These are phyloP conservation scores for Penicillium psychrosexuale DNA, from an alignment of 2,329 filamentous ascomycete species.

Conservation along the genomic window DNA sequence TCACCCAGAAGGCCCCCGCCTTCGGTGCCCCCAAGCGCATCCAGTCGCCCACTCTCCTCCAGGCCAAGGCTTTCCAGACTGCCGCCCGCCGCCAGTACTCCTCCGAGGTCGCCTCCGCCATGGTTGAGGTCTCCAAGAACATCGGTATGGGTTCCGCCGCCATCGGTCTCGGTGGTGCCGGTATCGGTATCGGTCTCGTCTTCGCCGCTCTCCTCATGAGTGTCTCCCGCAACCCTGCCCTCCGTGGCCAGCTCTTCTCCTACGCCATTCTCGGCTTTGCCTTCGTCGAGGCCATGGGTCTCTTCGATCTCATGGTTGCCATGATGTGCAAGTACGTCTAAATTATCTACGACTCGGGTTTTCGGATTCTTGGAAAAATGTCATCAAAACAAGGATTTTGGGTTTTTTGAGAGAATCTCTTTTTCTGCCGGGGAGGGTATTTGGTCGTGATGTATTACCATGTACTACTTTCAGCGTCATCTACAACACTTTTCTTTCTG, in stretches of 20 bases:
- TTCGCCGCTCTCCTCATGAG: constrained; percentile 85
- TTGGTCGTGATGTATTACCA: constrained; percentile 33
- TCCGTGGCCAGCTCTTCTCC: constrained; percentile 92
- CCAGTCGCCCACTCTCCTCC: constrained; percentile 64
- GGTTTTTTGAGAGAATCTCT: constrained; percentile 10
- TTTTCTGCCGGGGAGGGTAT: constrained; percentile 28
- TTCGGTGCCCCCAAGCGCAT: constrained; percentile 75
- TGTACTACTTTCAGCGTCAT: constrained; percentile 33
- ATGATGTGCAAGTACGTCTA: constrained; percentile 85
- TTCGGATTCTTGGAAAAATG: constrained; percentile 11
- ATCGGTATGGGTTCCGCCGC: constrained; percentile 83
- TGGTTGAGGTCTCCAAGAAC: constrained; percentile 90
- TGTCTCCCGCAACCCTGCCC: constrained; percentile 90
- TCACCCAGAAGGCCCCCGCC: constrained; percentile 44
- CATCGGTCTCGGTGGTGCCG: constrained; percentile 87
- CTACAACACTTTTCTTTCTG: constrained; percentile 31
- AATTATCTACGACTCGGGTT: constrained; percentile 19
- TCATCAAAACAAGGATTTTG: constrained; percentile 11
- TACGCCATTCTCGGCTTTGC: constrained; percentile 95
- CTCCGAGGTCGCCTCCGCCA: constrained; percentile 78
- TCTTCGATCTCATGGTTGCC: constrained; percentile 87
- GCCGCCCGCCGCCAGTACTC: constrained; percentile 75
- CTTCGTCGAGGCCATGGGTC: constrained; percentile 78
- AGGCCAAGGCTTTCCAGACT: constrained; percentile 56
- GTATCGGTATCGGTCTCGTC: constrained; percentile 94